phyloP scores from a whole-genome alignment of 495 filamentous ascomycete genomes.

The Glarea lozoyensis region DNA sequence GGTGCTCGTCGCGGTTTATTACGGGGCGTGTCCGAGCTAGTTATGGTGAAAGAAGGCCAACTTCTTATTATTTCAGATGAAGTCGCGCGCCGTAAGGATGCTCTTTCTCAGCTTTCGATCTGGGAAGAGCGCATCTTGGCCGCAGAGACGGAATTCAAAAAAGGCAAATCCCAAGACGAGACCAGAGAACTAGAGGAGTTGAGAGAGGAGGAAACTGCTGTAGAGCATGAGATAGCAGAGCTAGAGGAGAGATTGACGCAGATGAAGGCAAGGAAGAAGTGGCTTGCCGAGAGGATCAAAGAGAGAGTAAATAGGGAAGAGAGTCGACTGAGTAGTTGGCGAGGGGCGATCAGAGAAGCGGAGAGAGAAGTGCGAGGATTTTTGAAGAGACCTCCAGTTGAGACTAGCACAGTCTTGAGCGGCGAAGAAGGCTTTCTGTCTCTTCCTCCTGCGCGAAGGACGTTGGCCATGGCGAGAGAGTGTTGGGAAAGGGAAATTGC shows the following conservation, averaged over 20 bases:
- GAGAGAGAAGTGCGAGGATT: conserved; percentile 34
- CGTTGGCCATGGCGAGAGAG: conserved; percentile 66
- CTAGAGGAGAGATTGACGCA: conserved; percentile 57
- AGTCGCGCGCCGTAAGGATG: conserved; percentile 44
- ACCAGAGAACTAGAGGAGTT: conserved; percentile 34
- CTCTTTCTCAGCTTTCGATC: conserved; percentile 49
- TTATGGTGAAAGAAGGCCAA: conserved; percentile 66
- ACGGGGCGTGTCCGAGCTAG: conserved; percentile 60
- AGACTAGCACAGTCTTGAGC: conserved; percentile 19
- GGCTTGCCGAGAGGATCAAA: conserved; percentile 50
- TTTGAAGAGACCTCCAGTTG: conserved; percentile 37
- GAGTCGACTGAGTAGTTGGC: conserved; percentile 41
- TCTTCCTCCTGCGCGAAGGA: conserved; percentile 59
- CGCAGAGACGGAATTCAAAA: conserved; percentile 17
- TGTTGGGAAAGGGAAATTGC: conserved; percentile 57
- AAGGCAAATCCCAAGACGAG: conserved; percentile 11
- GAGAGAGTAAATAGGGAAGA: conserved; percentile 51
- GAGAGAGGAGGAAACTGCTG: conserved; percentile 38
- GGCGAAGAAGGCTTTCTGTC: conserved; percentile 32
- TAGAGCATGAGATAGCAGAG: conserved; percentile 51
- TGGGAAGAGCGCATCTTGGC: conserved; percentile 44
- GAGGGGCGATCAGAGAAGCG: conserved; percentile 32
- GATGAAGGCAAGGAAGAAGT: conserved; percentile 54
- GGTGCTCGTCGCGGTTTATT: conserved; percentile 65
- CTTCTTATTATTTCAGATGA: conserved; percentile 48